Percentiles rank a stretch among this genome's conserved stretches.
These are phyloP conservation scores for Laetiporus sulphureus DNA, from an alignment of 1,284 basidiomycete genomes.

Conservation along the genomic window DNA sequence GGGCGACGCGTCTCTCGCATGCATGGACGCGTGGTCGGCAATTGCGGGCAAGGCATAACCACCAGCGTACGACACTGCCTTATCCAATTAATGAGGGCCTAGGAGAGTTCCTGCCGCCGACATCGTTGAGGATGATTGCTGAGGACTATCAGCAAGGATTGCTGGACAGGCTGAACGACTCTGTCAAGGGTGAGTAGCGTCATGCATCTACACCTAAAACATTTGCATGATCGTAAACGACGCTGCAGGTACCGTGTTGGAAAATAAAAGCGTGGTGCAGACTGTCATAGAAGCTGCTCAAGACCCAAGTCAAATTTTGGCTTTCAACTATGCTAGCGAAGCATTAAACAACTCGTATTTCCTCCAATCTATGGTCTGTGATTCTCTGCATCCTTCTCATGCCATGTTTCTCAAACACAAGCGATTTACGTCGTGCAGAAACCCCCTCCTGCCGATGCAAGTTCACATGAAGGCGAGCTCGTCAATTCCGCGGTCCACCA, in stretches of 20 bases:
- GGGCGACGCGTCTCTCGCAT: slow-evolving; percentile 14
- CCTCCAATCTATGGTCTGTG: slow-evolving; percentile 75
- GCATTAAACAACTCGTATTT: slow-evolving; percentile 97
- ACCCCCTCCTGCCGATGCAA: slow-evolving; percentile 36
- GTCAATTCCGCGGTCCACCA: slow-evolving; percentile 31
- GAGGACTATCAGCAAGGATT: slow-evolving; percentile 82
- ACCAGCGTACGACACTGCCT: slow-evolving; percentile 49
- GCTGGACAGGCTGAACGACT: slow-evolving; percentile 66
- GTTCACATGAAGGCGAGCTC: slow-evolving; percentile 34
- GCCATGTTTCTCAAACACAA: slow-evolving; percentile 7
- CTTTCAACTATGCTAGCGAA: slow-evolving; percentile 89
- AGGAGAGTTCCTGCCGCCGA: slow-evolving; percentile 66
- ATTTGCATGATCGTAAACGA: slow-evolving; percentile 4
- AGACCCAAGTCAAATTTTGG: slow-evolving; percentile 57
- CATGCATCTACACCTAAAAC: neutral
- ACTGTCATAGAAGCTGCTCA: slow-evolving; percentile 69
- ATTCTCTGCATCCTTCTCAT: too few species aligned
- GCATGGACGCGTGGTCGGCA: slow-evolving; percentile 15
- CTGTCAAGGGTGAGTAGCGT: slow-evolving; percentile 58
- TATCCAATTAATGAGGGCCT: slow-evolving; percentile 67
- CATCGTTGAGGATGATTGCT: slow-evolving; percentile 59
- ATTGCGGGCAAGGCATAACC: slow-evolving; percentile 35
- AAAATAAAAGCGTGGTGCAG: slow-evolving; percentile 61
- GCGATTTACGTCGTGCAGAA: slow-evolving; percentile 35
- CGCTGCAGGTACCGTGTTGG: slow-evolving; percentile 15